Base-by-base conservation (phyloP, 352 stramenopile species). In the Aphanomyces stellatus region DNA sequence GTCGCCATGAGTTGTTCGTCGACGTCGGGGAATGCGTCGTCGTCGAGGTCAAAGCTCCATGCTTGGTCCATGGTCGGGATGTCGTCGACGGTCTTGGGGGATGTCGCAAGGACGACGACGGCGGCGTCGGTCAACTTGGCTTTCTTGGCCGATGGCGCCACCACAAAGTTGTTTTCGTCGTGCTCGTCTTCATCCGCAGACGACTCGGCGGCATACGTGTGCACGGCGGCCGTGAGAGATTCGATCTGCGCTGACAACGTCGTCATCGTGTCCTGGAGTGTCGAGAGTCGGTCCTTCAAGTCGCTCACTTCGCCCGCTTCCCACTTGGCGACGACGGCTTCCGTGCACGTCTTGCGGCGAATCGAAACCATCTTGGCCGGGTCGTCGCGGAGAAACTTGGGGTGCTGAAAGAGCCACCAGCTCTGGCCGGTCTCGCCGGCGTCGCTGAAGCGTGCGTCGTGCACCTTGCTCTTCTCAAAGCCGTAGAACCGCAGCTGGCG, bases 401-500 rank as follows among this genome's bases (percentile, higher is more conserved):
- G 60, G 35, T 67, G 60, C 19, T 49, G 33, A 24, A 67, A 67
- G 27, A 57, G 22, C 60, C 60, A 67, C 60, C 48, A 57, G 28
- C 19, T 59, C 3, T 40, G 25, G 78, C 87, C 93, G 63, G 88
- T 87, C 67, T 86, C 82, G 56, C 76, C 81, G 71, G 88, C 82
- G 60, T 91, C 82, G 59, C 75, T 78, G 62, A 93, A 84, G 56
- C 89, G 81, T 62, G 90, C 90, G 72, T 95, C 84, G 65, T 91
- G 82, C 64, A 91, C 89, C 76, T 96, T 95, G 75, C 91, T 85
- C 72, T 97, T 97, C 51, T 91, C 88, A 74, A 97, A 97, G 49
- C 90, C 90, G 69, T 97, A 97, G 64, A 97, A 96, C 72, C 96
- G 97, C 49, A 97, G 78, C 70, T 97, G 90, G 22, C 90, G 85